Evolutionary conservation across 2,329 filamentous ascomycete species (phyloP).

Genomic region (Apiospora phragmitis): DNA sequence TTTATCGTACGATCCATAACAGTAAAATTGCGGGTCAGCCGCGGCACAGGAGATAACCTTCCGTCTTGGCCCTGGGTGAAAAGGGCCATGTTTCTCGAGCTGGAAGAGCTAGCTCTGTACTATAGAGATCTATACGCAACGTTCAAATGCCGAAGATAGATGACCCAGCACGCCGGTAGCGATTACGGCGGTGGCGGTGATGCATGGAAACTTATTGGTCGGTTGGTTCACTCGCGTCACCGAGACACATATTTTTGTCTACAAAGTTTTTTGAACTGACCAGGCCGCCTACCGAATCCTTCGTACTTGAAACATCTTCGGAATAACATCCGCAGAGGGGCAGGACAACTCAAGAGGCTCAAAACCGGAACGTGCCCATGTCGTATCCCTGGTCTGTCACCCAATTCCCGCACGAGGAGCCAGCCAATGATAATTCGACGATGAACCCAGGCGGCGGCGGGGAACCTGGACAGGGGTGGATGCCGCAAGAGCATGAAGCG

Average conservation of each 20-base stretch:
- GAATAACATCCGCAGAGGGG: neutral
- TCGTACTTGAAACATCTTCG: neutral
- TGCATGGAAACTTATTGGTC: neutral
- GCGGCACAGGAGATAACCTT: neutral
- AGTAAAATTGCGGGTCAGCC: neutral
- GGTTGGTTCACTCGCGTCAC: neutral
- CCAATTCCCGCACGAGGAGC: neutral
- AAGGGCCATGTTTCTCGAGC: neutral
- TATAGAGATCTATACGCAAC: neutral
- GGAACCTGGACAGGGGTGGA: neutral
- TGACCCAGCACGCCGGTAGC: neutral
- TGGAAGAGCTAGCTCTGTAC: neutral
- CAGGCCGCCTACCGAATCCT: neutral
- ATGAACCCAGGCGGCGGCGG: neutral
- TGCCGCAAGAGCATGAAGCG: neutral
- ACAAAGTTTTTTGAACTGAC: neutral
- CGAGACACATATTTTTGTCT: neutral
- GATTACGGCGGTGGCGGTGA: neutral
- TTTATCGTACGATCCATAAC: neutral
- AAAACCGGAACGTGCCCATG: neutral
- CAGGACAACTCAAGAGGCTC: neutral
- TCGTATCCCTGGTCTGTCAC: neutral
- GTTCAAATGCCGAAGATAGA: neutral
- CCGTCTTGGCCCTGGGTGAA: neutral
- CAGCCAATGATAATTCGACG: neutral